phyloP scores from a whole-genome alignment of 2,329 filamentous ascomycete genomes.

The Fusarium metavorans region DNA sequence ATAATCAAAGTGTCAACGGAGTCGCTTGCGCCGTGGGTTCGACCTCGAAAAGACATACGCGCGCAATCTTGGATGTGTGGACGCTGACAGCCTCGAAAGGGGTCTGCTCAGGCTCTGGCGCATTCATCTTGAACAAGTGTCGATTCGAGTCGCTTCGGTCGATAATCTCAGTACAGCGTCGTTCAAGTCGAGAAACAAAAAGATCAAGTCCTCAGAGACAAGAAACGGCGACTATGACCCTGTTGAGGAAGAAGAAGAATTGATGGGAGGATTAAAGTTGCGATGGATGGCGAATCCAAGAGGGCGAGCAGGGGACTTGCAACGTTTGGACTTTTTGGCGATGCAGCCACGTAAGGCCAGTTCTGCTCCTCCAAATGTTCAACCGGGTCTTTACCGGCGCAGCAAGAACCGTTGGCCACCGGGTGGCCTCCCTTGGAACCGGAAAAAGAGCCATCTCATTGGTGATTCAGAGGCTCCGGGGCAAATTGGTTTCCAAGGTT shows the following conservation, averaged over 20 bases:
- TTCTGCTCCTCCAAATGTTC: conserved; percentile 17
- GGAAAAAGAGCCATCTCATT: conserved; percentile 27
- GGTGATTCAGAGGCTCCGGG: conserved; percentile 20
- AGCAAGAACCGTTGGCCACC: conserved; percentile 31
- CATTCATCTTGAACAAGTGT: conserved; percentile 74
- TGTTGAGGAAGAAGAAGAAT: conserved; percentile 5
- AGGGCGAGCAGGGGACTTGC: conserved; percentile 10
- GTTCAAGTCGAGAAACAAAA: neutral
- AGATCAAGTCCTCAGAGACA: neutral
- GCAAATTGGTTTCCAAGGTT: conserved; percentile 1
- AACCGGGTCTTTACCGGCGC: conserved; percentile 35
- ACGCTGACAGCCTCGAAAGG: conserved; percentile 91
- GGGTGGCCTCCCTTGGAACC: conserved; percentile 24
- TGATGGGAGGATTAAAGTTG: conserved; percentile 16
- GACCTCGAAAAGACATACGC: conserved; percentile 64
- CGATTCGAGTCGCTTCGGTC: conserved; percentile 19
- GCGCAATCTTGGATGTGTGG: conserved; percentile 81
- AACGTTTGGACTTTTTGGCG: conserved; percentile 37
- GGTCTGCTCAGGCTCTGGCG: conserved; percentile 86
- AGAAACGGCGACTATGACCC: conserved; percentile 10
- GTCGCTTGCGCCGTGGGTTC: conserved; percentile 3
- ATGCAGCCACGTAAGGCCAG: conserved; percentile 43
- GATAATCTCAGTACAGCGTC: neutral
- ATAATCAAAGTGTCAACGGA: conserved; percentile 31
- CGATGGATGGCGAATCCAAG: conserved; percentile 19